Percentiles rank a stretch among this genome's conserved stretches.
phyloP scores from a whole-genome alignment of 805 yeast genomes.

The Kuraishia molischiana region DNA sequence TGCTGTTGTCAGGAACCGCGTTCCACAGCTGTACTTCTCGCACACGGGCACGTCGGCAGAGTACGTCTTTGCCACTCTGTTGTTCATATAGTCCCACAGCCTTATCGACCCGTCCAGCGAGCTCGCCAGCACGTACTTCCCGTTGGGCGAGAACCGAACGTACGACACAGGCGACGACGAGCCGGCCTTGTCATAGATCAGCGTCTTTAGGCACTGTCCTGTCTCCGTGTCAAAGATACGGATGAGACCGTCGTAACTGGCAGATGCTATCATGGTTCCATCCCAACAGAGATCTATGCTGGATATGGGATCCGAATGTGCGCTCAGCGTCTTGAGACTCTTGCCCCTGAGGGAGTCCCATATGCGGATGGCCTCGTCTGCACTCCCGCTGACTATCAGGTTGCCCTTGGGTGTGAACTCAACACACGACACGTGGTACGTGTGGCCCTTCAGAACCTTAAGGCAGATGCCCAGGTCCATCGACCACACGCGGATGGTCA shows the following conservation, averaged over 20 bases:
- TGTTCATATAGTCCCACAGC: constrained; percentile 81
- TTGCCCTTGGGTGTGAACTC: constrained; percentile 69
- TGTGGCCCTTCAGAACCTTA: constrained; percentile 60
- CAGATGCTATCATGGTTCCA: constrained; percentile 75
- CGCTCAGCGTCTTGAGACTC: constrained; percentile 71
- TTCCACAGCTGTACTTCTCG: constrained; percentile 42
- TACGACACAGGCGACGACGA: constrained; percentile 71
- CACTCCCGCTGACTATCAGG: constrained; percentile 68
- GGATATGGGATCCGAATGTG: constrained; percentile 87
- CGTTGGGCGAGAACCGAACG: constrained; percentile 72
- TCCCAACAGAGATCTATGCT: constrained; percentile 67
- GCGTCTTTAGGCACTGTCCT: constrained; percentile 87
- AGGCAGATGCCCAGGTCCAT: constrained; percentile 38
- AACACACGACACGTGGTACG: constrained; percentile 72
- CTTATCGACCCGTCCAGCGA: constrained; percentile 73
- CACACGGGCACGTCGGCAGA: constrained; percentile 21
- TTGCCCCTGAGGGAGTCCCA: constrained; percentile 79
- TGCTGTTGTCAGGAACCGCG: constrained; percentile 34
- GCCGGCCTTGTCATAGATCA: constrained; percentile 68
- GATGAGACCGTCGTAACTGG: constrained; percentile 86
- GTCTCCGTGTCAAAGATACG: constrained; percentile 80
- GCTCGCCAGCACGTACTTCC: constrained; percentile 66
- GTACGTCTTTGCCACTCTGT: constrained; percentile 66
- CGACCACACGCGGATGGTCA: constrained; percentile 69
- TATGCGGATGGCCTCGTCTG: constrained; percentile 83